Evolutionary conservation across 2,329 filamentous ascomycete genomes (phyloP).

Genomic region (Colletotrichum sp.): DNA sequence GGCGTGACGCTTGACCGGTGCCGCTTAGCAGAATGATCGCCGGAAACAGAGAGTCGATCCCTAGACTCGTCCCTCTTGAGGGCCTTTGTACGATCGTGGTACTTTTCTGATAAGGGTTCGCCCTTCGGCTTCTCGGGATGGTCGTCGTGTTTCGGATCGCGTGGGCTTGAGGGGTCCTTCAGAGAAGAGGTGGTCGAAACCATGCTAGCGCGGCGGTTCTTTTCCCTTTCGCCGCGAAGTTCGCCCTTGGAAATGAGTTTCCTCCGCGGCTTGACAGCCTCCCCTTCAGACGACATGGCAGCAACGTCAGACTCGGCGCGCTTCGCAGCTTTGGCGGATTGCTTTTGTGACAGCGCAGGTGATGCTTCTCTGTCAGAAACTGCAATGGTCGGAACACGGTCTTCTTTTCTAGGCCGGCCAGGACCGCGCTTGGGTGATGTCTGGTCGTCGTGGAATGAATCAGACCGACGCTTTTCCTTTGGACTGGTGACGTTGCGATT

Average conservation of each 20-base stretch:
- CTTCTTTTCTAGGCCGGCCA: conserved; percentile 61
- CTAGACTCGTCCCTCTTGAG: conserved; percentile 66
- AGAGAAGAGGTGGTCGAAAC: conserved; percentile 59
- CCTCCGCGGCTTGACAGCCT: conserved; percentile 62
- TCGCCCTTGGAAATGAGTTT: conserved; percentile 70
- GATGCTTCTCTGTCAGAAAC: conserved; percentile 60
- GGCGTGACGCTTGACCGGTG: conserved; percentile 65
- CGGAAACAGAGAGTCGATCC: conserved; percentile 55
- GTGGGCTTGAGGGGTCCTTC: conserved; percentile 59
- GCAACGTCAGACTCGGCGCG: conserved; percentile 59
- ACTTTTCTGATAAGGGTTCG: conserved; percentile 54
- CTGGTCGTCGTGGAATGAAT: conserved; percentile 53
- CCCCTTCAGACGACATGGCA: conserved; percentile 60
- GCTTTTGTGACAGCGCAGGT: conserved; percentile 51
- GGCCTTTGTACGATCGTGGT: conserved; percentile 65
- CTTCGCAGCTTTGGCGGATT: conserved; percentile 50
- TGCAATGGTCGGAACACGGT: conserved; percentile 50
- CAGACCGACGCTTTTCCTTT: conserved; percentile 53
- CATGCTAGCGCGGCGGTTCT: conserved; percentile 63
- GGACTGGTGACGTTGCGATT: conserved; percentile 45
- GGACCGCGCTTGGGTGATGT: conserved; percentile 55
- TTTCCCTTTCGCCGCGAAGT: conserved; percentile 63
- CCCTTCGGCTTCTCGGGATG: conserved; percentile 49
- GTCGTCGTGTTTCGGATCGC: conserved; percentile 56
- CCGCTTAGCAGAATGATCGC: conserved; percentile 61